Base-by-base conservation (phyloP, 169 alveolate genomes). In the Toxoplasma gondii region DNA sequence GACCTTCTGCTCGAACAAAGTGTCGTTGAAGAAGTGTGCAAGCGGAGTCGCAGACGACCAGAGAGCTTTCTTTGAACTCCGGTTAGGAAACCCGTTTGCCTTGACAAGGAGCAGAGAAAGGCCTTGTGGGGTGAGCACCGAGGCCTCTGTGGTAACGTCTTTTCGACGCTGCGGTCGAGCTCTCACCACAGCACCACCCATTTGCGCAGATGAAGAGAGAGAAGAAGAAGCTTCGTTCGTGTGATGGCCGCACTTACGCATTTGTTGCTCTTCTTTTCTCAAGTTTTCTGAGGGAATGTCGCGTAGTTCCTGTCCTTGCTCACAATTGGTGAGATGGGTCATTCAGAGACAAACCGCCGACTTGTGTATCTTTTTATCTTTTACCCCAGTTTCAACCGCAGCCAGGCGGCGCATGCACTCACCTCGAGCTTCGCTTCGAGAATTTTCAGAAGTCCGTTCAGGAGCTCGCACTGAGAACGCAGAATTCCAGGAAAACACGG, bases 341-440 rank as follows among this genome's bases (percentile, higher is more conserved):
- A 49, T 12, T 49, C 22, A 12, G 58, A 49, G 22, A 49, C 58
- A 12, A 12, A 4, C 58, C 12, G 58, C 22, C 58, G 58, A 49
- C 58, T 49, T 4, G 12, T 12, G 58, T 49, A n/a, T 12, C 58
- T 49, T 49, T 49, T 49, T 49, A 49, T 7, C 4, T 7, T 49
- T 12, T 12, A 4, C 22, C 4, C 22, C 22, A 49, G 22, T 7
- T 4, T 49, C 58, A 49, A 49, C 22, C 58, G 58, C 58, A 12
- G 58, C 58, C 58, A 49, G 22, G 58, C 58, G 58, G 58, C 12
- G 12, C 58, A 7, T 49, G 58, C 58, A 29, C n/a, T 31, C 67
- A 82, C 90, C 67, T 82, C 64, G 12, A 43, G 90, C 90, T 82
- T 44, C 39, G 90, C 64, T 24, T 82, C 67, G 44, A 82, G 41